Conservation (phyloP, 768 basidiomycete species). For the Lyophyllum atratum region DNA sequence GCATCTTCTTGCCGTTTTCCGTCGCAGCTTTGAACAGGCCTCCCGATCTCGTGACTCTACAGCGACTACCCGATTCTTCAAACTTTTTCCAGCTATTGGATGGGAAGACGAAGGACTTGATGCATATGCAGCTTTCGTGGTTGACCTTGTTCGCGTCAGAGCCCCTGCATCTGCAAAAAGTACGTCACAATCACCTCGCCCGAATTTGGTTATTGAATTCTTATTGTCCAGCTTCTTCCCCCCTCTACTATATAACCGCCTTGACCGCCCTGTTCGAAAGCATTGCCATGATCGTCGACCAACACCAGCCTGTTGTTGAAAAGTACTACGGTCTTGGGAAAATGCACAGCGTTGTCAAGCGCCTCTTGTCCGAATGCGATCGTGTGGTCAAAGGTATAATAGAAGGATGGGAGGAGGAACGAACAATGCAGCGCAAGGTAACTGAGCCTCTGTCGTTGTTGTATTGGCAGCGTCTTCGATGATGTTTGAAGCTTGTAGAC, state of each 20-base stretch:
- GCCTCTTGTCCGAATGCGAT: conserved; percentile 86
- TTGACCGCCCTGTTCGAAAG: conserved; percentile 93
- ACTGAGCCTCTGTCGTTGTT: conserved; percentile 5
- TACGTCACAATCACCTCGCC: conserved; percentile 30
- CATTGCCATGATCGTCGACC: conserved; percentile 94
- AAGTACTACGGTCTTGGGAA: conserved; percentile 94
- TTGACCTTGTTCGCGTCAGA: conserved; percentile 82
- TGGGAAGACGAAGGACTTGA: conserved; percentile 92
- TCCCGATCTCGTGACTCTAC: conserved; percentile 81
- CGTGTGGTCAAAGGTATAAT: conserved; percentile 74
- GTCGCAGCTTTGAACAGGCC: conserved; percentile 78
- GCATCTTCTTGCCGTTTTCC: conserved; percentile 75
- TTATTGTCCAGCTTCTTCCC: conserved; percentile 72
- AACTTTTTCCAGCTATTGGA: conserved; percentile 93
- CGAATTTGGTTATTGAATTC: conserved; percentile 2
- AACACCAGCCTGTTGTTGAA: conserved; percentile 96
- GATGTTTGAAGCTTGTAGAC: conserved; percentile 45
- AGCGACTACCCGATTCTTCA: conserved; percentile 92
- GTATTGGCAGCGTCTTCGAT: background rate
- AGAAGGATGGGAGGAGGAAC: conserved; percentile 90
- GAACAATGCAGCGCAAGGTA: conserved; percentile 81
- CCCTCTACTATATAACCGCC: conserved; percentile 87
- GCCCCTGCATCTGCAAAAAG: conserved; percentile 83
- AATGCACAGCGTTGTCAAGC: conserved; percentile 78
- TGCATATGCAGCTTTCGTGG: conserved; percentile 91